These are phyloP conservation scores for Tetrapisispora fleetii DNA, from an alignment of 805 yeast species.

Conservation along the genomic window DNA sequence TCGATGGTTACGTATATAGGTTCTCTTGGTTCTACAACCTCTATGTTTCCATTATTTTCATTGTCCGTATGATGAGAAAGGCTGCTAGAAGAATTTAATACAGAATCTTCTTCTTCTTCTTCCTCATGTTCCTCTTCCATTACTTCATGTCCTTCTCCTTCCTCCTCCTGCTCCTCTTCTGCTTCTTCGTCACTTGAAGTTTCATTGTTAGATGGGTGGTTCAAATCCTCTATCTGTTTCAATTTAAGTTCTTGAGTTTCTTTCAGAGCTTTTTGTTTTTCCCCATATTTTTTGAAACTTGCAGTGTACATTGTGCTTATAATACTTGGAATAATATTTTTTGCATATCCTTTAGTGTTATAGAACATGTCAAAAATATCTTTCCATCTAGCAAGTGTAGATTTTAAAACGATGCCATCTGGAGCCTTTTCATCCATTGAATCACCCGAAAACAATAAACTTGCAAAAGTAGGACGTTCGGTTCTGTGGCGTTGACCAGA, in stretches of 20 bases:
- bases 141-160: slow-evolving; percentile 11
- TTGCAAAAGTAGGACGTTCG: slow-evolving; percentile 22
- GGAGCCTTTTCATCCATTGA: slow-evolving; percentile 24
- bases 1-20: slow-evolving; percentile 68
- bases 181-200: slow-evolving; percentile 1
- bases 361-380: slow-evolving; percentile 45
- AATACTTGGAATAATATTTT: slow-evolving; percentile 34
- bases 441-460: slow-evolving; percentile 24
- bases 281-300: slow-evolving; percentile 24
- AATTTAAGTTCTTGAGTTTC: slow-evolving; percentile 15
- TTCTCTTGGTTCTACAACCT: slow-evolving; percentile 17
- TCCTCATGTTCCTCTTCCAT: too few species aligned
- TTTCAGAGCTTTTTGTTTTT: slow-evolving; percentile 24
- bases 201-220: neutral
- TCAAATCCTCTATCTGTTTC: slow-evolving; percentile 8
- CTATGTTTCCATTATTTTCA: neutral
- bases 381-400: slow-evolving; percentile 62
- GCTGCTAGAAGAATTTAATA: neutral
- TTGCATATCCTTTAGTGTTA: slow-evolving; percentile 31
- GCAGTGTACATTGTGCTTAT: slow-evolving; percentile 41
- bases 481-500: slow-evolving; percentile 19
- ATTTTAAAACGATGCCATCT: slow-evolving; percentile 27
- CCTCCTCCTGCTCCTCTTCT: slow-evolving; percentile 26
- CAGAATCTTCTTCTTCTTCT: neutral
- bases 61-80: slow-evolving; percentile 9